These are phyloP conservation scores for Calonectria hawksworthii DNA, from an alignment of 2,329 filamentous ascomycete species.

Conservation along the genomic window DNA sequence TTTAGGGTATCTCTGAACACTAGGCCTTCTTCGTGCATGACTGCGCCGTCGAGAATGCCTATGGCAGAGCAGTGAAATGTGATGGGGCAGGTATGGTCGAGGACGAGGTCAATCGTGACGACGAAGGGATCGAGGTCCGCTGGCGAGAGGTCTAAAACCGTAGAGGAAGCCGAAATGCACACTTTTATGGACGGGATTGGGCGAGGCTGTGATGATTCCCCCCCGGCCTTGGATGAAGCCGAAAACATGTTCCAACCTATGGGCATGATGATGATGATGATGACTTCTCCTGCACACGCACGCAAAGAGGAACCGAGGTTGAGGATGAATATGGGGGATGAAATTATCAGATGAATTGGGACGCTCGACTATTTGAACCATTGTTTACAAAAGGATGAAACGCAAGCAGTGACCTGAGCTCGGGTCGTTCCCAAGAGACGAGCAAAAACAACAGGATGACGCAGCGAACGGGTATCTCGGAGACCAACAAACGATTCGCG, in stretches of 20 bases:
- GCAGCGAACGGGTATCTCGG: background rate
- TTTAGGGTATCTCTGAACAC: background rate
- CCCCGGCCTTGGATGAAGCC: background rate
- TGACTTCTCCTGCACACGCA: too few relatives aligned
- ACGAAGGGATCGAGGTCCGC: background rate
- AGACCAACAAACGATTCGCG: background rate
- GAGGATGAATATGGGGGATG: background rate
- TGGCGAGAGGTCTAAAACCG: background rate
- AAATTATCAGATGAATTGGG: background rate
- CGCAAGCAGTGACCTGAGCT: background rate
- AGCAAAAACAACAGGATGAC: background rate
- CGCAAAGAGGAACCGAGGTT: background rate
- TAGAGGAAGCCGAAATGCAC: background rate
- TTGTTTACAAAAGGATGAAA: background rate
- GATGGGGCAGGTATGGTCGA: background rate
- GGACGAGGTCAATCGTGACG: background rate
- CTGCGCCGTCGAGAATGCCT: background rate
- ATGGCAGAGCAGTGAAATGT: constrained; percentile 2
- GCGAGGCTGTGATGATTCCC: background rate
- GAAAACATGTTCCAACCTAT: background rate
- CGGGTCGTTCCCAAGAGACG: background rate
- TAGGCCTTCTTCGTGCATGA: background rate
- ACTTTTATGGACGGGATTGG: background rate
- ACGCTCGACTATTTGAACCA: background rate
- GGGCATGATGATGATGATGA: too few relatives aligned